Conservation (phyloP, 176 grass and related monocot species). For the Pontederia crassipes region DNA sequence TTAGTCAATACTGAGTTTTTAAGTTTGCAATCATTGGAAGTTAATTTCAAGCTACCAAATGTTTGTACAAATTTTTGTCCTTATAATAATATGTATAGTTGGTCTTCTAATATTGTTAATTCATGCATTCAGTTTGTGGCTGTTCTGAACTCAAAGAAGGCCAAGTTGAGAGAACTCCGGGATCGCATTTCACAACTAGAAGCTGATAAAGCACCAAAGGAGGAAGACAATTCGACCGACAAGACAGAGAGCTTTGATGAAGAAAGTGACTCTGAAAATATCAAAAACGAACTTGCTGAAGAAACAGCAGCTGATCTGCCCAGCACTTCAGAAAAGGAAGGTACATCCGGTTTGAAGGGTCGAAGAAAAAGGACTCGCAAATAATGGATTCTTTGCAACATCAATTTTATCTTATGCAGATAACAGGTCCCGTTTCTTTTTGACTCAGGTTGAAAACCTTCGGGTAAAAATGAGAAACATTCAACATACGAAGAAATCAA, state of each 20-base stretch:
- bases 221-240: conserved; percentile 38
- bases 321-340: conserved; percentile 29
- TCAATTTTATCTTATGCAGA: too few relatives aligned
- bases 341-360: conserved; percentile 18
- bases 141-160: conserved; percentile 82
- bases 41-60: background rate
- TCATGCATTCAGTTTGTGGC: conserved; percentile 58
- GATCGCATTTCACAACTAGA: conserved; percentile 42
- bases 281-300: conserved; percentile 33
- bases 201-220: conserved; percentile 37
- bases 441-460: too few relatives aligned
- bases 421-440: too few relatives aligned
- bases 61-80: background rate
- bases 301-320: conserved; percentile 24
- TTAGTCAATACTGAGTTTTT: too few relatives aligned
- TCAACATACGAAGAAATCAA: too few relatives aligned
- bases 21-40: too few relatives aligned
- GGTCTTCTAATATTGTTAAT: background rate
- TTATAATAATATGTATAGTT: background rate
- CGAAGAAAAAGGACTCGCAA: conserved; percentile 19
- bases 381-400: background rate
- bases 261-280: conserved; percentile 36
- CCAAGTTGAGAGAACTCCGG: conserved; percentile 63
- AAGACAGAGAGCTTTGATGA: conserved; percentile 43
- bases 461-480: too few relatives aligned